Evolutionary conservation across 306 rosid genomes (phyloP).

Genomic region (Corylus heterophylla): DNA sequence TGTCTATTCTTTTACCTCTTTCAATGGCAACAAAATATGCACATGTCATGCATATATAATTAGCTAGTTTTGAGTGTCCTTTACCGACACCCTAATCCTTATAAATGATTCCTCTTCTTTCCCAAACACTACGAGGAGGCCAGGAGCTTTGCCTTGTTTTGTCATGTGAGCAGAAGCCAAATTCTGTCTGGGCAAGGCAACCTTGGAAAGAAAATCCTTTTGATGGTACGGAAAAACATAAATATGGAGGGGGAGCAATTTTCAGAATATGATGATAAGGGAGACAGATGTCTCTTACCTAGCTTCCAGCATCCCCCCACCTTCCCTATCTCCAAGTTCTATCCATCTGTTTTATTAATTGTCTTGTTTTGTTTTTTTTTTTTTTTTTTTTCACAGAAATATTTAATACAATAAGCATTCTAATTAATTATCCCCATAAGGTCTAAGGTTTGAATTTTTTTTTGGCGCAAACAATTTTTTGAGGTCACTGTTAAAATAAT

Average conservation of each 20-base stretch:
- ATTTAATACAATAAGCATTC: neutral
- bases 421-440: too few relatives aligned
- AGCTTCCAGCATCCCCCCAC: slow-evolving; percentile 24
- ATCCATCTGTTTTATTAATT: neutral
- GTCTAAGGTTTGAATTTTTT: too few relatives aligned
- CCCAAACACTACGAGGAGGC: slow-evolving; percentile 16
- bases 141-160: neutral
- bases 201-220: slow-evolving; percentile 48
- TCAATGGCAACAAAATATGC: slow-evolving; percentile 14
- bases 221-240: slow-evolving; percentile 31
- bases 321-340: slow-evolving; percentile 17
- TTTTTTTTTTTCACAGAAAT: neutral
- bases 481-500: too few relatives aligned
- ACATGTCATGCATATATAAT: slow-evolving; percentile 23
- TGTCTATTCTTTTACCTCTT: slow-evolving; percentile 28
- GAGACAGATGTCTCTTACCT: slow-evolving; percentile 35
- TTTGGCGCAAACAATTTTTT: too few relatives aligned
- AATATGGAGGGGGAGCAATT: slow-evolving; percentile 38
- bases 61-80: slow-evolving; percentile 50
- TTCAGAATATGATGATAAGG: slow-evolving; percentile 37
- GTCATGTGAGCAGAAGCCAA: slow-evolving; percentile 42
- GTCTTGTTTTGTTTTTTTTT: neutral
- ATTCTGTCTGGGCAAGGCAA: slow-evolving; percentile 28
- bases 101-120: slow-evolving; percentile 51
- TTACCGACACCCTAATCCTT: slow-evolving; percentile 55